Percentiles rank a stretch among this genome's conserved stretches.
phyloP scores from a whole-genome alignment of 805 yeast genomes.

The Saccharomycopsis javanensis region DNA sequence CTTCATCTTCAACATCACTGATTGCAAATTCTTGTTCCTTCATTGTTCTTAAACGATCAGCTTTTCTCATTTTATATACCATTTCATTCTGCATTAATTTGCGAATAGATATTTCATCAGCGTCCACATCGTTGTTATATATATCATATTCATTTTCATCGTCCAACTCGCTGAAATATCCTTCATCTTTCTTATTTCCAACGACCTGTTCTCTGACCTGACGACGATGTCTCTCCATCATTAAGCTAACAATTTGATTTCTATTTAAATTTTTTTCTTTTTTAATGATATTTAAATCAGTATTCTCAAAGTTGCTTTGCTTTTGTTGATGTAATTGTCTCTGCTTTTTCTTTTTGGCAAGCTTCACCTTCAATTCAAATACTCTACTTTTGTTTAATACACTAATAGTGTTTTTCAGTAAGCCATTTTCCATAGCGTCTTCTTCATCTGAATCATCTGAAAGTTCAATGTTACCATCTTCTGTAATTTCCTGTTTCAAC shows the following conservation, averaged over 20 bases:
- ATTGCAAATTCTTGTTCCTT: background rate
- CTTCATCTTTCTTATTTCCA: background rate
- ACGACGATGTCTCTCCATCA: conserved; percentile 13
- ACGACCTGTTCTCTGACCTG: background rate
- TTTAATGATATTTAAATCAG: background rate
- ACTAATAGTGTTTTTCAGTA: background rate
- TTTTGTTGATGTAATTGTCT: background rate
- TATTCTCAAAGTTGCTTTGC: background rate
- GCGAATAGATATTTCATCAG: conserved; percentile 7
- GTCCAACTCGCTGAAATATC: background rate
- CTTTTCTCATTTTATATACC: conserved; percentile 10
- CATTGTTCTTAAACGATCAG: conserved; percentile 4
- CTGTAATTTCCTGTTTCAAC: conserved; percentile 6
- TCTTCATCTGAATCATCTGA: conserved; percentile 5
- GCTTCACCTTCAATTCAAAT: conserved; percentile 12
- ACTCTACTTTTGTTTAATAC: conserved; percentile 8
- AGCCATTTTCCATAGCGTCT: background rate
- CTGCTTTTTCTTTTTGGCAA: conserved; percentile 12
- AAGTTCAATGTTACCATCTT: conserved; percentile 10
- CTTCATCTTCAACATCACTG: conserved; percentile 7
- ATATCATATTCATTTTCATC: background rate
- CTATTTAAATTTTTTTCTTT: conserved; percentile 8
- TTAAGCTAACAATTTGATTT: background rate
- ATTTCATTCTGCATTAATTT: conserved; percentile 13
- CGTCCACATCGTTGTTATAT: background rate